Evolutionary conservation across 2,329 filamentous ascomycete genomes (phyloP).

Genomic region (Metarhizium humberi): DNA sequence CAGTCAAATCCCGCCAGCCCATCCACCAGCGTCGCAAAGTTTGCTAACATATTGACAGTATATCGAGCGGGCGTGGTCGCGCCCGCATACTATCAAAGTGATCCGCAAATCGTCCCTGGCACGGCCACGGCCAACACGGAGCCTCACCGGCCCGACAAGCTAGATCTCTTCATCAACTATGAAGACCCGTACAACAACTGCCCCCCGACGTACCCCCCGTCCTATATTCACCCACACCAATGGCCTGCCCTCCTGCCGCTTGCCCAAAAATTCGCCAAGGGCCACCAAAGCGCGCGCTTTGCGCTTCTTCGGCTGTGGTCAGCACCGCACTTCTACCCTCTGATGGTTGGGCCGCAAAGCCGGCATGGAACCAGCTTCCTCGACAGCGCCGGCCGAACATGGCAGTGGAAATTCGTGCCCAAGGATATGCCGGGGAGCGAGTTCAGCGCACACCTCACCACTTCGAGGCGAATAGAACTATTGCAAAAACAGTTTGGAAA

Average conservation of each 20-base stretch:
- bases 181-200: conserved; percentile 13
- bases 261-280: conserved; percentile 9
- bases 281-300: conserved; percentile 13
- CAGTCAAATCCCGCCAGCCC: neutral
- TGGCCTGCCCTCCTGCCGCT: conserved; percentile 14
- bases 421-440: conserved; percentile 19
- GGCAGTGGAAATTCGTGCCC: conserved; percentile 19
- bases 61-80: conserved; percentile 16
- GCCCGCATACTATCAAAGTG: conserved; percentile 13
- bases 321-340: conserved; percentile 18
- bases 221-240: conserved; percentile 8
- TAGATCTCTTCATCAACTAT: conserved; percentile 20
- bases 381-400: conserved; percentile 15
- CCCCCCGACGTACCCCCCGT: conserved; percentile 4
- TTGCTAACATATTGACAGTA: conserved; percentile 12
- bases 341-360: conserved; percentile 15
- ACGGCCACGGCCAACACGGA: conserved; percentile 14
- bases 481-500: conserved; percentile 11
- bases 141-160: conserved; percentile 15
- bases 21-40: neutral
- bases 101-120: conserved; percentile 11
- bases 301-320: conserved; percentile 18
- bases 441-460: conserved; percentile 11
- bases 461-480: conserved; percentile 8
- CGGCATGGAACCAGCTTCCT: conserved; percentile 14